Evolutionary conservation across 176 grass and related monocot genomes (phyloP), one percentile per base, ranked within the genome.

Genomic region (Oryza australiensis): DNA sequence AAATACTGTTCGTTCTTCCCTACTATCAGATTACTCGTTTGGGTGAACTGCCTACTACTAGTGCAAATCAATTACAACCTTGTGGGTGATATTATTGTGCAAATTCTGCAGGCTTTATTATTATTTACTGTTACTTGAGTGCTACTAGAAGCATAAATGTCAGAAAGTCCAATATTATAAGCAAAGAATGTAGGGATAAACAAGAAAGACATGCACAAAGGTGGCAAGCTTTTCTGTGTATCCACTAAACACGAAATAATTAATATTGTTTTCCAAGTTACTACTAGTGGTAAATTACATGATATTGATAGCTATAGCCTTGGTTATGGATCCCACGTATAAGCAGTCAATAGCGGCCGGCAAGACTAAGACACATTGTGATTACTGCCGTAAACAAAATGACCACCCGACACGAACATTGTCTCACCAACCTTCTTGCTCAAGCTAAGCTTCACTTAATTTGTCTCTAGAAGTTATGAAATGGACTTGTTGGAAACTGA

Each of bases 391-490:
- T 43, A 15, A 75, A 75, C 48, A 64, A 41, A 81, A 60, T 81
- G 79, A 87, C 51, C 40, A 8, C 16, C 73, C 72, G 79, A 87
- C 79, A 82, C 51, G 72, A 77, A 38, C 38, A 4, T 62, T 64
- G 38, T 81, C 51, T 38, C 72, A 24, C 59, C 73, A 9, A 76
- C 37, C 79, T 82, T 77, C 30, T 82, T 30, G 65, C 40, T 35
- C 22, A 82, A 76, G 78, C 72, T 35, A 38, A 59, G 53, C 22
- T 57, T 9, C 1, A 7, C 13, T 55, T 55, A n/a, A 22, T 55
- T 55, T 68, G 80, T 6, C 26, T 55, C 20, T n/a, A 22, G 51
- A 38, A 22, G 49, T 30, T 60, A 45, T 9, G n/a, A 29, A 27
- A 10, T 68, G 30, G 76, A 70, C 67, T 55, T 69, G 2, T 59